Evolutionary conservation across 768 basidiomycete genomes (phyloP), one percentile per base, ranked within the genome.

Genomic region (Dacryopinax spathularia): DNA sequence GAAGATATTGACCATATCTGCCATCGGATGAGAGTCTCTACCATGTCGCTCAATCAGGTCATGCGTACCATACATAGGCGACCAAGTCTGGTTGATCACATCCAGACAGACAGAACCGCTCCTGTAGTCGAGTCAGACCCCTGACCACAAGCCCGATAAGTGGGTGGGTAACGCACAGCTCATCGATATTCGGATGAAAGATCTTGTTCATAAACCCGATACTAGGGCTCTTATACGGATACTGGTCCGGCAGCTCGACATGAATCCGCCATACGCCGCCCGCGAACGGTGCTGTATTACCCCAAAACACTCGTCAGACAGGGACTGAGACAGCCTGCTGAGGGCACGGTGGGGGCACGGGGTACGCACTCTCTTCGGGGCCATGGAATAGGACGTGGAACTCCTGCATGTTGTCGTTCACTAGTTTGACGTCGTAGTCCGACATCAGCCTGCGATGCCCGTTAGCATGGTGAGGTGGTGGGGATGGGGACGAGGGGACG

Each of bases 131-230:
- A 62, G 61, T 63, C 36, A 41, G 48, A 20, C 48, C 27, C 35
- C 61, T 69, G 63, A 69, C 65, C 59, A 16, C 59, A 62, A 31
- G 35, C 34, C 44, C 25, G 4, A 22, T 62, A n/a, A 63, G 43
- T n/a, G 39, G 34, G 37, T 33, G 63, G 60, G 63, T 1, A 27
- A 79, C 91, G 72, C 74, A 97, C 88, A 96, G 78, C 75, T 99
- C 96, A 76, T 99, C 96, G 71, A 99, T 99, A 72, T 99, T 99
- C 20, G 96, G 96, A 70, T 98, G 96, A 73, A 96, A 98, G 74
- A 99, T 97, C 87, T 97, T 97, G 83, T 99, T 99, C 91, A 96
- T 94, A 77, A 99, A 99, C 1, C 96, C 96, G 68, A 99, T 99
- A 72, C 91, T 93, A 4, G 96, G 96, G 31, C 91, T 95, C 76